Evolutionary conservation across 2,329 filamentous ascomycete species (phyloP), one percentile per base, ranked within the genome.

Genomic region (Periconia macrospinosa): DNA sequence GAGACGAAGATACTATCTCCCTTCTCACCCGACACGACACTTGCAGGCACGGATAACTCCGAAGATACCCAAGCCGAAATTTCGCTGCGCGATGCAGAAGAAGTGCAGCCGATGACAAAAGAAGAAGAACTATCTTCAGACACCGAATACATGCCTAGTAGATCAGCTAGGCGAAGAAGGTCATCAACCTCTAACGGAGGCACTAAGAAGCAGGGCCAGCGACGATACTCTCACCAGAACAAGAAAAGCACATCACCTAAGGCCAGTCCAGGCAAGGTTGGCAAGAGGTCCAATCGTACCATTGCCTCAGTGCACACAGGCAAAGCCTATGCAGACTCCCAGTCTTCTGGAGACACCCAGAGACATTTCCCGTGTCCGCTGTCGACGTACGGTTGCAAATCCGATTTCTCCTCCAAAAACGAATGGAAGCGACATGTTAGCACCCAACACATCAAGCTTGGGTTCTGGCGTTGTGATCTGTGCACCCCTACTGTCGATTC

Each of bases 371-470:
- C 81, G 20, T 97, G 93, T 72, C 86, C 91, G 52, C 92, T 97
- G 70, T 78, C 83, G 30, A 86, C 84, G 51, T 94, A 92, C 52
- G 89, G 88, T 33, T 97, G 93, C 75, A 60, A 57, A 1, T 84
- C 86, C 2, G 86, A 81, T 0, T 96, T 96, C 67, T 81, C 83
- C 2, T 87, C 83, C 61, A 96, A 96, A 76, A 96, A 96, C 69
- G 92, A 97, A 72, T 97, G 93, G 93, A 97, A 97, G 73, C 86
- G 93, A 0, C 93, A 97, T 69, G 85, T 93, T 64, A 78, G 80
- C 30, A 89, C 88, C 0, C 89, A 96, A 68, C 93, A 97, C 68
- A 79, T 96, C 19, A 83, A 87, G 50, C 79, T 90, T 2, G 78
- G 83, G 43, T 89, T 86, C 74, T 97, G 87, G 84, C 80, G 88